Evolutionary conservation across 2,329 filamentous ascomycete genomes (phyloP).

Genomic region (Claviceps monticola): DNA sequence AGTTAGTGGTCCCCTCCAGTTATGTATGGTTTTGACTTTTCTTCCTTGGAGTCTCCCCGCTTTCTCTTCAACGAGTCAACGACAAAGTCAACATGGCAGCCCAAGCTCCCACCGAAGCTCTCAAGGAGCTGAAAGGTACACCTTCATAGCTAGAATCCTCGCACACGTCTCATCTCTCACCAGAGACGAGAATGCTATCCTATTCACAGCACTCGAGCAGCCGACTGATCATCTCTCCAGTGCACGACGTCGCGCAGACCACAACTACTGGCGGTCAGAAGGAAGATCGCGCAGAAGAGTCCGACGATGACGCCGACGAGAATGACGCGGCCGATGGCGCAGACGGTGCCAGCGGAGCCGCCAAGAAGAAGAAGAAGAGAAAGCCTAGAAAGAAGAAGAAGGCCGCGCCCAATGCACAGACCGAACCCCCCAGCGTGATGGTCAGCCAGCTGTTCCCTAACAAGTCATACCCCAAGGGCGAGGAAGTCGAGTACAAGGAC

Average conservation of each 20-base stretch:
- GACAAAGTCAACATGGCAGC: slow-evolving; percentile 22
- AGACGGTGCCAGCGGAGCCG: slow-evolving; percentile 22
- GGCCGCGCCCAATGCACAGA: slow-evolving; percentile 54
- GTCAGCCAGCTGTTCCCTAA: slow-evolving; percentile 61
- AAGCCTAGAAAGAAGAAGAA: slow-evolving; percentile 79
- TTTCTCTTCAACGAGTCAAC: slow-evolving; percentile 2
- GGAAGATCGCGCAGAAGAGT: slow-evolving; percentile 33
- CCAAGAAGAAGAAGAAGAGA: slow-evolving; percentile 50
- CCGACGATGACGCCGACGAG: slow-evolving; percentile 39
- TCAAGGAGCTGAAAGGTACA: slow-evolving; percentile 30
- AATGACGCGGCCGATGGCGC: slow-evolving; percentile 20
- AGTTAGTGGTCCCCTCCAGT: no score
- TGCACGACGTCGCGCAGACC: slow-evolving; percentile 26
- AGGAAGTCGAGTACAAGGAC: slow-evolving; percentile 64
- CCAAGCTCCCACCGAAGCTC: slow-evolving; percentile 28
- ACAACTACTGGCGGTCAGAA: slow-evolving; percentile 25
- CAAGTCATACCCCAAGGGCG: slow-evolving; percentile 58
- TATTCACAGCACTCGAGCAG: neutral
- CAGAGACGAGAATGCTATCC: neutral
- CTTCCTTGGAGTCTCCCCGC: neutral
- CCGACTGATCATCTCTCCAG: slow-evolving; percentile 11
- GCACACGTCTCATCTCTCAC: neutral
- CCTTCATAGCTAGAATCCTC: neutral
- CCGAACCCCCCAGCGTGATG: slow-evolving; percentile 56
- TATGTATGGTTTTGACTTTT: neutral